These are phyloP conservation scores for Fusarium temperatum DNA, from an alignment of 2,329 filamentous ascomycete genomes.

Conservation along the genomic window DNA sequence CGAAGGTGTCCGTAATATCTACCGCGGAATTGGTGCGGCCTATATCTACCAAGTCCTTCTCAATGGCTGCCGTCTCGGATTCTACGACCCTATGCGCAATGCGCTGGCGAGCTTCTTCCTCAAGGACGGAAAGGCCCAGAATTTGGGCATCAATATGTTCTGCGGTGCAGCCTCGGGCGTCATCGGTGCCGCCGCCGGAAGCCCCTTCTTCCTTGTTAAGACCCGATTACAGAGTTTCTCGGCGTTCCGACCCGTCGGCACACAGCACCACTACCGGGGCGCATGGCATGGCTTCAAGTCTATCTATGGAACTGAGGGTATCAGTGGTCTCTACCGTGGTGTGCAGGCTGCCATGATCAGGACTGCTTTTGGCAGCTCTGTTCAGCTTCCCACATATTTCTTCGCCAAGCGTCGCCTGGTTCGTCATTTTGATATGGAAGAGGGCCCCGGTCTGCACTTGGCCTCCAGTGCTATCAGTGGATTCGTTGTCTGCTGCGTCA, in stretches of 20 bases:
- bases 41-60: constrained; percentile 97
- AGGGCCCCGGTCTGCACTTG: constrained; percentile 88
- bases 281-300: constrained; percentile 82
- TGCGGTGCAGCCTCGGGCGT: constrained; percentile 89
- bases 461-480: constrained; percentile 89
- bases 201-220: constrained; percentile 98
- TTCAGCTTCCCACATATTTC: constrained; percentile 97
- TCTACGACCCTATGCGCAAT: constrained; percentile 94
- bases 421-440: constrained; percentile 85
- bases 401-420: constrained; percentile 90
- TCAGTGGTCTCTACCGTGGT: constrained; percentile 86
- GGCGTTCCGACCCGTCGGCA: constrained; percentile 90
- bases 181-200: constrained; percentile 90
- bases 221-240: constrained; percentile 95
- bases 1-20: constrained; percentile 85
- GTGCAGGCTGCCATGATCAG: constrained; percentile 94
- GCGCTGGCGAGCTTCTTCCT: constrained; percentile 75
- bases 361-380: constrained; percentile 94
- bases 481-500: constrained; percentile 95
- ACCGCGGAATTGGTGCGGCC: constrained; percentile 89
- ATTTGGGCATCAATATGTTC: constrained; percentile 90
- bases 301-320: constrained; percentile 81
- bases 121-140: constrained; percentile 79
- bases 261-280: constrained; percentile 93
- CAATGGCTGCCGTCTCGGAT: constrained; percentile 94